Evolutionary conservation across 805 yeast species (phyloP).

Genomic region (Saturnispora bothae): DNA sequence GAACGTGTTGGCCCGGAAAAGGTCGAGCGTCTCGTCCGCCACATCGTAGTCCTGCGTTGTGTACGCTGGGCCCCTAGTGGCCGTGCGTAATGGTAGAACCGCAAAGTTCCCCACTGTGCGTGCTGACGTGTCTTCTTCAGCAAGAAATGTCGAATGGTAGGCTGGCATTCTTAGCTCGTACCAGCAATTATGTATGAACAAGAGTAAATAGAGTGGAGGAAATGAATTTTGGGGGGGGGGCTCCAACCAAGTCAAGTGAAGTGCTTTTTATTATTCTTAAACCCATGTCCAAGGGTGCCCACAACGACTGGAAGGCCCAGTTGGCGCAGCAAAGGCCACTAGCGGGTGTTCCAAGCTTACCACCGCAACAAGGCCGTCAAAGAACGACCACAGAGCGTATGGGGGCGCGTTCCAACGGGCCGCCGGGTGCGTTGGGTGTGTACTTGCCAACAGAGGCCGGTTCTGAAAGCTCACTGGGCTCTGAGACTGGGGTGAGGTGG

Average conservation of each 20-base stretch:
- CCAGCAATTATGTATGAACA: not conserved
- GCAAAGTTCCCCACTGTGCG: constrained; percentile 72
- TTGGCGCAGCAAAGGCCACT: not conserved
- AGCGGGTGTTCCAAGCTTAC: not conserved
- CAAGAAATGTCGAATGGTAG: constrained; percentile 69
- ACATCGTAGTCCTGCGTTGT: constrained; percentile 73
- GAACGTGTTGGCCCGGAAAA: constrained; percentile 92
- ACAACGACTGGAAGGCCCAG: constrained; percentile 1
- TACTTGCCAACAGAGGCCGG: too few species aligned
- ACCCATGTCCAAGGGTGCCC: not conserved
- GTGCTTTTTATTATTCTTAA: not conserved
- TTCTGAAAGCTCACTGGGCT: too few species aligned
- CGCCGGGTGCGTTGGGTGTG: not conserved
- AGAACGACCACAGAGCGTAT: too few species aligned
- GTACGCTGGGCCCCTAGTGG: constrained; percentile 86
- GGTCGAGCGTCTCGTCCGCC: constrained; percentile 80
- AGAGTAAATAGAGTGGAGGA: not conserved
- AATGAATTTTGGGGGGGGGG: too few species aligned
- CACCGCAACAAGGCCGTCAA: too few species aligned
- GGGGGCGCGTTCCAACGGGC: too few species aligned
- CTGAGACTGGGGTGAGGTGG: too few species aligned
- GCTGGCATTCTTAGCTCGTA: constrained; percentile 28
- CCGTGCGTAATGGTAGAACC: constrained; percentile 75
- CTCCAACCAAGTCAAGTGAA: too few species aligned
- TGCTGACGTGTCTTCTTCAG: constrained; percentile 45